Conservation (phyloP, 2,329 filamentous ascomycete species). For the Aschersonia sp. region DNA sequence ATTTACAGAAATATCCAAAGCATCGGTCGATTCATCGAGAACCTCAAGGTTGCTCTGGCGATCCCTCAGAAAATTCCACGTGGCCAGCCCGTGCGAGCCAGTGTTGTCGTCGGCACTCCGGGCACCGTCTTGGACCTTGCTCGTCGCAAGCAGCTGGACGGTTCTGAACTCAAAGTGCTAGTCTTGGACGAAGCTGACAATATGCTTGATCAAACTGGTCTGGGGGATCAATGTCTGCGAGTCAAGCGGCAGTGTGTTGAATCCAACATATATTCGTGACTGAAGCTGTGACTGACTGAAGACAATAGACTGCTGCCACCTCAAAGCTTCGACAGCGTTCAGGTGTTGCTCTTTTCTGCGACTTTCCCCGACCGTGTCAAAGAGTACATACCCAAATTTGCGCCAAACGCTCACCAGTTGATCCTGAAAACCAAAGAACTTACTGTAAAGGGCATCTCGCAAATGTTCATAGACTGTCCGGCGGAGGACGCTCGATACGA, state of each 20-base stretch:
- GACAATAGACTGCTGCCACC: conserved; percentile 36
- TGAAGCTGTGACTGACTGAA: conserved; percentile 1
- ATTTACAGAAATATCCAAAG: conserved; percentile 73
- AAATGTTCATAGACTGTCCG: conserved; percentile 92
- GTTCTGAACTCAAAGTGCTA: conserved; percentile 59
- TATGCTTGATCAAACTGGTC: conserved; percentile 91
- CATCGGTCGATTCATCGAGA: conserved; percentile 73
- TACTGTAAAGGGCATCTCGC: conserved; percentile 92
- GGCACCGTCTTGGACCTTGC: conserved; percentile 86
- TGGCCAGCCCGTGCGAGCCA: conserved; percentile 53
- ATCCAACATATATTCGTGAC: background rate
- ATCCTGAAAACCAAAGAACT: conserved; percentile 82
- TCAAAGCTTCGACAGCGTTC: conserved; percentile 46
- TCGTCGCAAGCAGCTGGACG: conserved; percentile 59
- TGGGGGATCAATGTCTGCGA: conserved; percentile 87
- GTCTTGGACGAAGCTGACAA: conserved; percentile 97
- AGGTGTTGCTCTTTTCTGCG: conserved; percentile 89
- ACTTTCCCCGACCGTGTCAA: conserved; percentile 82
- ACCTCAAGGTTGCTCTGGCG: conserved; percentile 64
- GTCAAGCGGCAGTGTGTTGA: conserved; percentile 53
- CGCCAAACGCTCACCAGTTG: conserved; percentile 73
- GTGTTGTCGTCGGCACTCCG: conserved; percentile 84
- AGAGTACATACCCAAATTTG: conserved; percentile 70
- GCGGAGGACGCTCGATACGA: conserved; percentile 74
- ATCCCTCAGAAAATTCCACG: conserved; percentile 66